Conservation (phyloP, 1,284 basidiomycete species). For the Sporisorium exsertum region DNA sequence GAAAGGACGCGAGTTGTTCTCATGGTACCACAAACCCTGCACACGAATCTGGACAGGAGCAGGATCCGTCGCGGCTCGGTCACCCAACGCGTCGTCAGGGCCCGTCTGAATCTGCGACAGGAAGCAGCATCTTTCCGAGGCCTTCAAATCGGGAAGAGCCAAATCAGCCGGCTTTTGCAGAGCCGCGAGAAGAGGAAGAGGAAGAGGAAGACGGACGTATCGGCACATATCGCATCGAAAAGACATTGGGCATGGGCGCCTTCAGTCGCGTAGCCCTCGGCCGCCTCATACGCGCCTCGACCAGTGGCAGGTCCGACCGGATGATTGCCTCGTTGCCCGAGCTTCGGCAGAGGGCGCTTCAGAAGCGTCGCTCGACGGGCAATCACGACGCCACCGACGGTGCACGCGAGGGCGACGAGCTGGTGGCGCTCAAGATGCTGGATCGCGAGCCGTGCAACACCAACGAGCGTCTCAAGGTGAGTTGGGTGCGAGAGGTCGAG, state of each 20-base stretch:
- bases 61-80: slow-evolving; percentile 15
- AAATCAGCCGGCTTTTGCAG: slow-evolving; percentile 14
- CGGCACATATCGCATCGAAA: slow-evolving; percentile 56
- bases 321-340: slow-evolving; percentile 33
- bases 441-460: slow-evolving; percentile 74
- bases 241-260: slow-evolving; percentile 65
- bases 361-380: not conserved
- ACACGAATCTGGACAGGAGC: not conserved
- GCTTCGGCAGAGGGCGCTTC: slow-evolving; percentile 35
- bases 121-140: slow-evolving; percentile 35
- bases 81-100: slow-evolving; percentile 22
- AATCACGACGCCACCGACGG: slow-evolving; percentile 1
- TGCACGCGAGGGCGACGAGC: slow-evolving; percentile 61
- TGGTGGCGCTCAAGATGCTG: slow-evolving; percentile 89
- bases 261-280: slow-evolving; percentile 66
- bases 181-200: slow-evolving; percentile 58
- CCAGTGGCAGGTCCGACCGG: slow-evolving; percentile 5
- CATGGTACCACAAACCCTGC: slow-evolving; percentile 1
- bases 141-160: slow-evolving; percentile 7
- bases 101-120: slow-evolving; percentile 30
- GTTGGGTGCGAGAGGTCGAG: slow-evolving; percentile 87
- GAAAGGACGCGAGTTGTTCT: not conserved
- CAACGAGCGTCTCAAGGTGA: slow-evolving; percentile 81
- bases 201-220: slow-evolving; percentile 54
- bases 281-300: slow-evolving; percentile 18